These are phyloP conservation scores for Bimuria novae-zelandiae DNA, from an alignment of 2,329 filamentous ascomycete species.

Conservation along the genomic window DNA sequence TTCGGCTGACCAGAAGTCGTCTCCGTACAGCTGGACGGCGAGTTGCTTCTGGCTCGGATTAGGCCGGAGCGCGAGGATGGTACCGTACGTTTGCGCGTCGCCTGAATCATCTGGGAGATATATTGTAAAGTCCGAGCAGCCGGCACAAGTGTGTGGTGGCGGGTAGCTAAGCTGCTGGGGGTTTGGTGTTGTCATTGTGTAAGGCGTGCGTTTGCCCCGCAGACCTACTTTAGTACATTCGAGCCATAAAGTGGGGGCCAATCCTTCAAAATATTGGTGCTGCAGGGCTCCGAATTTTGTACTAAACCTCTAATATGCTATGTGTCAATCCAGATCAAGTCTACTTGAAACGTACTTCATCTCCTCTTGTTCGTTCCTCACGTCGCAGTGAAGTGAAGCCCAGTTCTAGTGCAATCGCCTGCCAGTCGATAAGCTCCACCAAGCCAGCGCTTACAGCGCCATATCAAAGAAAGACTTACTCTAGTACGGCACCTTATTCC, in stretches of 20 bases:
- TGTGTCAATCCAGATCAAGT: no score
- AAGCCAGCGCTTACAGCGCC: not conserved
- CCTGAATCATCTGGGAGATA: not conserved
- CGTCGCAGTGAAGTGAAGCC: no score
- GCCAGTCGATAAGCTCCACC: not conserved
- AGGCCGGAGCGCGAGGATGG: not conserved
- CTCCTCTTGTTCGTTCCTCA: no score
- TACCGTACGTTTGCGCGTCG: not conserved
- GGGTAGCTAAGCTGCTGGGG: not conserved
- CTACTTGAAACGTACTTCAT: no score
- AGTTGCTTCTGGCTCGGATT: slow-evolving; percentile 5
- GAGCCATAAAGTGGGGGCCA: not conserved
- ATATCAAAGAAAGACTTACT: no score
- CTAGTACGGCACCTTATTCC: no score
- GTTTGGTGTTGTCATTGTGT: not conserved
- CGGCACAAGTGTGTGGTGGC: not conserved
- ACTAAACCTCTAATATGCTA: no score
- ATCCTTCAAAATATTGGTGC: not conserved
- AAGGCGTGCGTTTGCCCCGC: not conserved
- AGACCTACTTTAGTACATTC: not conserved
- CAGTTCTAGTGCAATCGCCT: not conserved
- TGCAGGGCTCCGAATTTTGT: no score
- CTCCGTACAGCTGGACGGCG: not conserved
- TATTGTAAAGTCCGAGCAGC: not conserved
- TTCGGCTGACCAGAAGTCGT: not conserved